These are phyloP conservation scores for Agastache rugosa DNA, from an alignment of 257 asterid genomes.

Conservation along the genomic window DNA sequence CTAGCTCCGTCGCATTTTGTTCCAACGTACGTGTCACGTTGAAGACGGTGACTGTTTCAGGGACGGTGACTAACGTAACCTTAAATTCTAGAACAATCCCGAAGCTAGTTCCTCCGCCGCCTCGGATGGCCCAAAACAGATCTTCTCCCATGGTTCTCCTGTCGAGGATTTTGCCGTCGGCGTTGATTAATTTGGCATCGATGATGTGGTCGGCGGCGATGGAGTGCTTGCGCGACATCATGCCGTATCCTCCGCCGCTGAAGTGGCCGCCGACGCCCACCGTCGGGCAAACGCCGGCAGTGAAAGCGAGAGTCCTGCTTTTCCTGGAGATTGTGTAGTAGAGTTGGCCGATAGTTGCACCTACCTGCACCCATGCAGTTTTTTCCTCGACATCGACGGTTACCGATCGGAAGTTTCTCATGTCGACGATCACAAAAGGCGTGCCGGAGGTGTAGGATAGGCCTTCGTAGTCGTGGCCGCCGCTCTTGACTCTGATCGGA, in stretches of 20 bases:
- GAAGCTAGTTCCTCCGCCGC: slow-evolving; percentile 34
- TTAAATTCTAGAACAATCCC: slow-evolving; percentile 30
- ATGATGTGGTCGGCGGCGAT: slow-evolving; percentile 31
- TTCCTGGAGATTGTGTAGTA: slow-evolving; percentile 6
- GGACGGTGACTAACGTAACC: slow-evolving; percentile 22
- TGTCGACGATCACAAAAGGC: slow-evolving; percentile 18
- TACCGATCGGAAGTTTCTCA: slow-evolving; percentile 25
- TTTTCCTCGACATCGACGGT: neutral
- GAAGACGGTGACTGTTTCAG: slow-evolving; percentile 30
- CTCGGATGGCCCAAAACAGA: slow-evolving; percentile 32
- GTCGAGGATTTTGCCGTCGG: slow-evolving; percentile 8
- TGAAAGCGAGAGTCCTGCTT: slow-evolving; percentile 28
- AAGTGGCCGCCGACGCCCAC: slow-evolving; percentile 33
- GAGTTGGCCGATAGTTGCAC: slow-evolving; percentile 23
- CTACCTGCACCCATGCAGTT: slow-evolving; percentile 26
- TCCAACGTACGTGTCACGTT: slow-evolving; percentile 23
- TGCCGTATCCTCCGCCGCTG: slow-evolving; percentile 32
- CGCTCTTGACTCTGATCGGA: slow-evolving; percentile 31
- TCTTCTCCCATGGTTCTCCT: slow-evolving; percentile 29
- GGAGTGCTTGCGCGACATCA: slow-evolving; percentile 21
- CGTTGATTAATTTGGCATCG: slow-evolving; percentile 25
- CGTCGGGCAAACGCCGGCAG: slow-evolving; percentile 31
- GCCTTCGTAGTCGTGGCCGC: slow-evolving; percentile 35
- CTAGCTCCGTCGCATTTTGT: slow-evolving; percentile 20
- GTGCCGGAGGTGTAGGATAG: slow-evolving; percentile 8